Percentiles rank a stretch among this genome's conserved stretches.
Evolutionary conservation across 495 filamentous ascomycete species (phyloP).

Genomic region (Chlorociboria aeruginascens): DNA sequence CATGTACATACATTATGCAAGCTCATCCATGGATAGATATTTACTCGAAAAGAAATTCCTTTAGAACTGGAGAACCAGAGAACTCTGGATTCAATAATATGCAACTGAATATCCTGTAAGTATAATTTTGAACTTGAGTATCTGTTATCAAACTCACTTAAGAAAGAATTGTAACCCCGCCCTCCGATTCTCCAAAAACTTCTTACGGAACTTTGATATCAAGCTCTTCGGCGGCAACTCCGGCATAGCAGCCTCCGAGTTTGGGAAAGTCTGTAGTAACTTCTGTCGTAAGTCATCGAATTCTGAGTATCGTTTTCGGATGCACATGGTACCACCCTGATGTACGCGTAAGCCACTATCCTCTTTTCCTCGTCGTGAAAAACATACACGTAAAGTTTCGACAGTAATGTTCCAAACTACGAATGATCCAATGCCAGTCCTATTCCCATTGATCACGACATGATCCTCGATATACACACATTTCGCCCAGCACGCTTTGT

Average conservation of each 20-base stretch:
- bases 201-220: slow-evolving; percentile 38
- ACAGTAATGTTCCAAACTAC: slow-evolving; percentile 44
- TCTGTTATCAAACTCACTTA: slow-evolving; percentile 28
- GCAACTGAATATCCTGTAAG: slow-evolving; percentile 25
- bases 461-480: slow-evolving; percentile 40
- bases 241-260: slow-evolving; percentile 41
- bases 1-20: neutral
- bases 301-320: slow-evolving; percentile 47
- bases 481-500: slow-evolving; percentile 43
- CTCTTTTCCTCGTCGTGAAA: neutral
- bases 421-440: slow-evolving; percentile 41
- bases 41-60: slow-evolving; percentile 45
- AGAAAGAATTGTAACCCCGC: slow-evolving; percentile 44
- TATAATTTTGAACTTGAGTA: neutral
- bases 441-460: slow-evolving; percentile 34
- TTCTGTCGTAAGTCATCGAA: slow-evolving; percentile 39
- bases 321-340: slow-evolving; percentile 40
- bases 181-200: slow-evolving; percentile 40
- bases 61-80: slow-evolving; percentile 40
- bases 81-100: slow-evolving; percentile 46
- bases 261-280: slow-evolving; percentile 40
- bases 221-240: slow-evolving; percentile 43
- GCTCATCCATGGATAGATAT: neutral
- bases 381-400: slow-evolving; percentile 26
- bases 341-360: neutral